Evolutionary conservation across 106 monocot species (phyloP).

Genomic region (Dendrobium nobile): DNA sequence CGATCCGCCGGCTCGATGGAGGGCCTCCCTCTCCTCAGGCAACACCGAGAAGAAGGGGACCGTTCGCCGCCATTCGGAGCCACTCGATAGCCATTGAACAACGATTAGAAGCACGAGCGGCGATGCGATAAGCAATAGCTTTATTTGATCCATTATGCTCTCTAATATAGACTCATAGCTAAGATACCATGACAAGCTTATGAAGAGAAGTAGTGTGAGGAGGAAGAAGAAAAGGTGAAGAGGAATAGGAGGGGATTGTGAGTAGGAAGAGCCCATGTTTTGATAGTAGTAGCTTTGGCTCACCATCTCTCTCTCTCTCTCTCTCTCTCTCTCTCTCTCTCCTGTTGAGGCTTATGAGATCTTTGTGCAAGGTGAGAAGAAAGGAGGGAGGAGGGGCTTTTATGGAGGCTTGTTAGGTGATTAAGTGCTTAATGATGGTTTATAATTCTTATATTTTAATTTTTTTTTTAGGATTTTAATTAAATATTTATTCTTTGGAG

Average conservation of each 20-base stretch:
- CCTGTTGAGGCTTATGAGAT: not conserved
- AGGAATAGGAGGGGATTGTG: constrained; percentile 22
- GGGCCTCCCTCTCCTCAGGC: constrained; percentile 28
- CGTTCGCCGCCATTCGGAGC: constrained; percentile 10
- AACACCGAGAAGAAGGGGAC: constrained; percentile 12
- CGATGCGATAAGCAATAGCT: constrained; percentile 25
- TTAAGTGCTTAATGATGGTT: no score
- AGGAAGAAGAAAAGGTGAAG: constrained; percentile 59
- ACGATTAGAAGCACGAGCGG: constrained; percentile 50
- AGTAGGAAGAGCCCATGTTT: constrained; percentile 6
- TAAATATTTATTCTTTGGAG: no score
- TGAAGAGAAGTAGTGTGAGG: constrained; percentile 30
- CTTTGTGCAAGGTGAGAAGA: not conserved
- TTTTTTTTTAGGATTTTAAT: no score
- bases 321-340: constrained; percentile 11
- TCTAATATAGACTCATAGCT: constrained; percentile 49
- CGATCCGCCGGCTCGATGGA: constrained; percentile 47
- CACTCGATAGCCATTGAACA: constrained; percentile 29
- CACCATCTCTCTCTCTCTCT: constrained; percentile 9
- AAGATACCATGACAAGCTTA: constrained; percentile 51
- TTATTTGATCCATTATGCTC: constrained; percentile 33
- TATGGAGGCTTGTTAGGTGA: not conserved
- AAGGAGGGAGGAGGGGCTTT: not conserved
- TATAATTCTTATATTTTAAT: no score
- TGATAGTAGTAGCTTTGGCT: constrained; percentile 12